These are phyloP conservation scores for Mortierella sp. DNA, from an alignment of 371 early-diverging fungal species.

Conservation along the genomic window DNA sequence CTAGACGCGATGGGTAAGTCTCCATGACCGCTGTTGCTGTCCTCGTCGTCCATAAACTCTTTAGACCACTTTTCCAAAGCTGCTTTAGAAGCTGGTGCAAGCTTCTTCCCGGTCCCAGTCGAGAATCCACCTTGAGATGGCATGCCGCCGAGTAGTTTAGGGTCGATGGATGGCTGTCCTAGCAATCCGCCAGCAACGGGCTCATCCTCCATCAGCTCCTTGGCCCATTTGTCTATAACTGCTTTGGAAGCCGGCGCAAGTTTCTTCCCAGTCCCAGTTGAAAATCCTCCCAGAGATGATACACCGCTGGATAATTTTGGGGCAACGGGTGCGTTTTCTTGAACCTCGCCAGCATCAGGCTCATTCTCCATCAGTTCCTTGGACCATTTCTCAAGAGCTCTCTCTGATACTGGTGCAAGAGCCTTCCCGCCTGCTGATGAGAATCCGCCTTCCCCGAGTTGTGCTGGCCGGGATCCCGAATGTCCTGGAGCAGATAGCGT, in stretches of 20 bases:
- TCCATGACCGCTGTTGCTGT: too few relatives aligned
- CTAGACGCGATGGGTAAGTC: too few relatives aligned
- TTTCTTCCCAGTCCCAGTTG: not conserved
- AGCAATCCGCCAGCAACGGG: not conserved
- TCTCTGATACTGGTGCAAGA: slow-evolving; percentile 21
- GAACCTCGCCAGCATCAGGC: not conserved
- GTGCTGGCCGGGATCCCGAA: not conserved
- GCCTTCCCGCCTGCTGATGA: slow-evolving; percentile 30
- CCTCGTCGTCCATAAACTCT: not conserved
- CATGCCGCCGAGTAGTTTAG: not conserved
- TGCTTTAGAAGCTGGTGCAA: not conserved
- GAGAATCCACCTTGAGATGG: slow-evolving; percentile 5
- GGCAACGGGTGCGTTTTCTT: too few relatives aligned
- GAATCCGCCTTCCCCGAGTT: slow-evolving; percentile 19
- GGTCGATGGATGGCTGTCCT: not conserved
- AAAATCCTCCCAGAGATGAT: not conserved
- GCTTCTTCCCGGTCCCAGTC: not conserved
- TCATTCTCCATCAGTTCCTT: not conserved
- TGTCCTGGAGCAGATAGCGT: not conserved
- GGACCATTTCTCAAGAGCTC: slow-evolving; percentile 25
- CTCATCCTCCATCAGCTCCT: not conserved
- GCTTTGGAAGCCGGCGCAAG: not conserved
- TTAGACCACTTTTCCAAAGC: not conserved
- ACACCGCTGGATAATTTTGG: not conserved
- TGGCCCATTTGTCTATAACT: not conserved